Evolutionary conservation across 78 protist species (phyloP).

Genomic region (Dictyostelium capitatum): DNA sequence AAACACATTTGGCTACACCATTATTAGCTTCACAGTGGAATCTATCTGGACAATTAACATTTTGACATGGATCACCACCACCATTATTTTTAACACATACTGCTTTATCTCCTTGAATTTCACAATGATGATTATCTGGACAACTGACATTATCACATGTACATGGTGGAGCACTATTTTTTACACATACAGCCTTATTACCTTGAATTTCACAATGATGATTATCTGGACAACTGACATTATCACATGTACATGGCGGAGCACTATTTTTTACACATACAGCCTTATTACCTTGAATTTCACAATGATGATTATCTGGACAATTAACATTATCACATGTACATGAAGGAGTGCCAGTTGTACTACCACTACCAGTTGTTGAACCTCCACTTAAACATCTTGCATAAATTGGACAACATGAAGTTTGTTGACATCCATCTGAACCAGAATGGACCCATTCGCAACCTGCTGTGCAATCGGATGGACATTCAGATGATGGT

Average conservation of each 20-base stretch:
- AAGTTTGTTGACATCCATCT: too few relatives aligned
- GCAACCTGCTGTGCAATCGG: background rate
- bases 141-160: conserved; percentile 8
- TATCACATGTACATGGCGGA: background rate
- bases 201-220: background rate
- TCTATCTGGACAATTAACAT: background rate
- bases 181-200: too few relatives aligned
- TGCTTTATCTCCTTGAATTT: background rate
- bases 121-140: background rate
- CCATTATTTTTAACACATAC: background rate
- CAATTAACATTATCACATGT: background rate
- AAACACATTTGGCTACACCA: background rate
- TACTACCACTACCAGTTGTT: background rate
- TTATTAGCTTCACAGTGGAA: background rate
- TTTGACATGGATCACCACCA: conserved; percentile 2
- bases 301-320: background rate
- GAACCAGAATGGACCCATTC: background rate
- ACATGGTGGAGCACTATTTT: background rate
- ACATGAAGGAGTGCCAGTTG: background rate
- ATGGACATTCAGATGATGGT: background rate
- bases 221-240: conserved; percentile 8
- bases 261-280: too few relatives aligned
- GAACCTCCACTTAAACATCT: background rate
- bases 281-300: background rate
- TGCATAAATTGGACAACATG: background rate